phyloP scores from a whole-genome alignment of 2,329 filamentous ascomycete species.

The Daldinia sp. region DNA sequence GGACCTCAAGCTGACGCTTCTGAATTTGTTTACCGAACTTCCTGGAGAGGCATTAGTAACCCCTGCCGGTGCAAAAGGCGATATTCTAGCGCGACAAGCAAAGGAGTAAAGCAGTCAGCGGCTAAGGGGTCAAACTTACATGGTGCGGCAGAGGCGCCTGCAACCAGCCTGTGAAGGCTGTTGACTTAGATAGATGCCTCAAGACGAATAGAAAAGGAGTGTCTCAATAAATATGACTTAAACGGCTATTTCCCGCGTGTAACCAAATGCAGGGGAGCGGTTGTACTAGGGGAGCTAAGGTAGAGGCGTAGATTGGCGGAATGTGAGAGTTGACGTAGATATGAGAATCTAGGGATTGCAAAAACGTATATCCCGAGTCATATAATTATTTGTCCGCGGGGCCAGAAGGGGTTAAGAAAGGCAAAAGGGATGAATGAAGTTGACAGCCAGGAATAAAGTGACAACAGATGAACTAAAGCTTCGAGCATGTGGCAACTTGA shows the following conservation, averaged over 20 bases:
- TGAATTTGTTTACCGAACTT: slow-evolving; percentile 99
- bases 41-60: slow-evolving; percentile 65
- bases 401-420: slow-evolving; percentile 12
- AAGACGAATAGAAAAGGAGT: slow-evolving; percentile 23
- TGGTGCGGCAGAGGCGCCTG: slow-evolving; percentile 50
- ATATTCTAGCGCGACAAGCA: slow-evolving; percentile 5
- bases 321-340: slow-evolving; percentile 42
- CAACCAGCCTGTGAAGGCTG: slow-evolving; percentile 46
- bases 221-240: slow-evolving; percentile 29
- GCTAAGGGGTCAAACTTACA: slow-evolving; percentile 49
- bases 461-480: slow-evolving; percentile 24
- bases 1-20: slow-evolving; percentile 98
- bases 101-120: slow-evolving; percentile 2
- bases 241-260: slow-evolving; percentile 34
- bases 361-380: slow-evolving; percentile 33
- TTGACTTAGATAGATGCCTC: slow-evolving; percentile 38
- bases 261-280: slow-evolving; percentile 39
- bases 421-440: slow-evolving; percentile 26
- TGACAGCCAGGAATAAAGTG: slow-evolving; percentile 26
- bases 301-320: slow-evolving; percentile 19
- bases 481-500: slow-evolving; percentile 29
- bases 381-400: slow-evolving; percentile 28
- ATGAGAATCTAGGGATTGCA: slow-evolving; percentile 16
- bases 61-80: slow-evolving; percentile 10
- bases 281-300: slow-evolving; percentile 22